Evolutionary conservation across 805 yeast genomes (phyloP).

Genomic region (Cyberlindnera petersonii): DNA sequence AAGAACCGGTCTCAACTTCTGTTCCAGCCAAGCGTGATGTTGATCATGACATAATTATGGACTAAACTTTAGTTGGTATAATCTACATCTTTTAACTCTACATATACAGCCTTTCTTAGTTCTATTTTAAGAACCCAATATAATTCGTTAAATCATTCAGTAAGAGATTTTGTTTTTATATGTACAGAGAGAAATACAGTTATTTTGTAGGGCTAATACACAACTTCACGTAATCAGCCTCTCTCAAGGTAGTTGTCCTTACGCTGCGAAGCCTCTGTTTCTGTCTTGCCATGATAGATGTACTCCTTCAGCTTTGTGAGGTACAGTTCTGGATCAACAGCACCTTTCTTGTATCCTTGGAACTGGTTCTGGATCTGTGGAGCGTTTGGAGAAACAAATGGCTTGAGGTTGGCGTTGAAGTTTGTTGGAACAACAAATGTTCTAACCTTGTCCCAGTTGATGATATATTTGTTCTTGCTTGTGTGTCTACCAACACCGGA

Average conservation of each 20-base stretch:
- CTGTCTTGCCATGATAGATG: conserved; percentile 64
- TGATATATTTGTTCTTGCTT: conserved; percentile 64
- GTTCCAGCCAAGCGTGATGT: conserved; percentile 19
- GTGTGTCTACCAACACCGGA: conserved; percentile 87
- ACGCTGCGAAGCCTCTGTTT: conserved; percentile 30
- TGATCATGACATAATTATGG: conserved; percentile 27
- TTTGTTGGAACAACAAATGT: conserved; percentile 78
- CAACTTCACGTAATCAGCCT: too few species aligned
- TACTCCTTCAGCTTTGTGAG: conserved; percentile 70
- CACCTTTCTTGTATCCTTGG: conserved; percentile 66
- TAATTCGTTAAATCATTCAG: not conserved
- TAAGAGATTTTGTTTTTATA: conserved; percentile 1
- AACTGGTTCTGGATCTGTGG: conserved; percentile 67
- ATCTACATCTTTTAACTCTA: too few species aligned
- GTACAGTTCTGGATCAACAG: conserved; percentile 69
- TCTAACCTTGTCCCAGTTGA: conserved; percentile 83
- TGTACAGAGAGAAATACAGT: conserved; percentile 2
- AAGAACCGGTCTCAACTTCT: not conserved
- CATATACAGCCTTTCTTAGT: too few species aligned
- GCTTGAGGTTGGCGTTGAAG: conserved; percentile 49
- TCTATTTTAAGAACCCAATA: not conserved
- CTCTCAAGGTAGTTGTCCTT: conserved; percentile 28
- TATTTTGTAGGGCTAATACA: too few species aligned
- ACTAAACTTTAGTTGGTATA: too few species aligned
- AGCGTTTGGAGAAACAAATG: conserved; percentile 71